Conservation (phyloP, 2,329 filamentous ascomycete species). For the Mariannaea elegans region DNA sequence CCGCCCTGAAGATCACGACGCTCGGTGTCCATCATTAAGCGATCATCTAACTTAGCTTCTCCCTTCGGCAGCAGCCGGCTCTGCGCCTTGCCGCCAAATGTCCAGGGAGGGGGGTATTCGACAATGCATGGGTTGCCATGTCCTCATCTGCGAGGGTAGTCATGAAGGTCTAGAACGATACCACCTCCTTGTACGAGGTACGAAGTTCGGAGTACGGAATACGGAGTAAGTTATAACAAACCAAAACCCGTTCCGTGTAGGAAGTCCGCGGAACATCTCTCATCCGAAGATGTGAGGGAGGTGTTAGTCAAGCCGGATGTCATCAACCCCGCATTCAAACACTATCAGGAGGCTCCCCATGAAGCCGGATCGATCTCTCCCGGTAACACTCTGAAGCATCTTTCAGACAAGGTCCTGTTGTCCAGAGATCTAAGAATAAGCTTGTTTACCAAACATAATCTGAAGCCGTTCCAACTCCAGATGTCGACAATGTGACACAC, state of each 20-base stretch:
- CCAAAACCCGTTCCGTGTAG: neutral
- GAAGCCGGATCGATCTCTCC: constrained; percentile 34
- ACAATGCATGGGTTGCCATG: constrained; percentile 6
- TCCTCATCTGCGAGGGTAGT: neutral
- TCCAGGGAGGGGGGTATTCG: neutral
- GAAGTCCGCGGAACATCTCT: constrained; percentile 10
- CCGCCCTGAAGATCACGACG: constrained; percentile 18
- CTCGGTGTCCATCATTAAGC: neutral
- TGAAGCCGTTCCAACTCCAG: constrained; percentile 26
- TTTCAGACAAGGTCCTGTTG: constrained; percentile 33
- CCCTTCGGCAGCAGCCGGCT: constrained; percentile 17
- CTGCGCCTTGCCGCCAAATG: constrained; percentile 9
- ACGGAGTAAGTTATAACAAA: too few species aligned
- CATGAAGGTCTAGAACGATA: neutral
- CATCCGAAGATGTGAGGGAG: constrained; percentile 12
- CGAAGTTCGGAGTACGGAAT: too few species aligned
- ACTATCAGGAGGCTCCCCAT: constrained; percentile 26
- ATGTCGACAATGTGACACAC: constrained; percentile 3
- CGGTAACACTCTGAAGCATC: constrained; percentile 39
- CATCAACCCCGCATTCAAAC: constrained; percentile 5
- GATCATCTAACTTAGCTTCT: neutral
- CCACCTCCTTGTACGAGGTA: neutral
- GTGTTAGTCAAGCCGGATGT: constrained; percentile 18
- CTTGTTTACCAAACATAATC: constrained; percentile 28
- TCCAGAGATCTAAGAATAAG: constrained; percentile 31